phyloP scores from a whole-genome alignment of 192 early-diverging fungal genomes.

The Podila verticillata region DNA sequence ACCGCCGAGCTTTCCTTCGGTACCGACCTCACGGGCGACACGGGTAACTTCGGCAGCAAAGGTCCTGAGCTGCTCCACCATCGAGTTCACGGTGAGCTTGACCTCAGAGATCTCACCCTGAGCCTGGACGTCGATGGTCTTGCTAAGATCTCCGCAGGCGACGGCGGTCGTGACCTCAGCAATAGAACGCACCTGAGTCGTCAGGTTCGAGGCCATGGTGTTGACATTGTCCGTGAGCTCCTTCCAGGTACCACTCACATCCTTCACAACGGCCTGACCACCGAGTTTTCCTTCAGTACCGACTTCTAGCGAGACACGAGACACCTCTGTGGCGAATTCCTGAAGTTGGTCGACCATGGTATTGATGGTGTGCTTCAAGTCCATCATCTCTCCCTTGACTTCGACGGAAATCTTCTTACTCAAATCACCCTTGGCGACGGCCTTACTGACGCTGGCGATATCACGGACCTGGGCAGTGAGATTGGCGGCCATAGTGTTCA shows the following conservation, averaged over 20 bases:
- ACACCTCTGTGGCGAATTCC: conserved; percentile 56
- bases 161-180: conserved; percentile 67
- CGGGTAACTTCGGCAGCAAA: conserved; percentile 64
- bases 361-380: conserved; percentile 72
- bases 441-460: conserved; percentile 75
- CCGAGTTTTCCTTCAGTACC: conserved; percentile 48
- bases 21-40: conserved; percentile 58
- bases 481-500: conserved; percentile 77
- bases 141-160: conserved; percentile 62
- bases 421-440: conserved; percentile 71
- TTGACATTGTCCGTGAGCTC: conserved; percentile 66
- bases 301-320: conserved; percentile 47
- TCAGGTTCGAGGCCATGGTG: conserved; percentile 67
- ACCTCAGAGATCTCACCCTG: conserved; percentile 64
- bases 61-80: conserved; percentile 64
- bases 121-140: conserved; percentile 56
- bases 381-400: conserved; percentile 68
- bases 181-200: conserved; percentile 67
- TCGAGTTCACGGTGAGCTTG: conserved; percentile 62
- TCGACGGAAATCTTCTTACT: conserved; percentile 59
- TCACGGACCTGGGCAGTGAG: conserved; percentile 73
- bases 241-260: conserved; percentile 61
- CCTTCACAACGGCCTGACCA: conserved; percentile 35
- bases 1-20: conserved; percentile 63
- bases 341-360: conserved; percentile 61